Evolutionary conservation across 192 early-diverging fungal genomes (phyloP).

Genomic region (Coemansia sp.): DNA sequence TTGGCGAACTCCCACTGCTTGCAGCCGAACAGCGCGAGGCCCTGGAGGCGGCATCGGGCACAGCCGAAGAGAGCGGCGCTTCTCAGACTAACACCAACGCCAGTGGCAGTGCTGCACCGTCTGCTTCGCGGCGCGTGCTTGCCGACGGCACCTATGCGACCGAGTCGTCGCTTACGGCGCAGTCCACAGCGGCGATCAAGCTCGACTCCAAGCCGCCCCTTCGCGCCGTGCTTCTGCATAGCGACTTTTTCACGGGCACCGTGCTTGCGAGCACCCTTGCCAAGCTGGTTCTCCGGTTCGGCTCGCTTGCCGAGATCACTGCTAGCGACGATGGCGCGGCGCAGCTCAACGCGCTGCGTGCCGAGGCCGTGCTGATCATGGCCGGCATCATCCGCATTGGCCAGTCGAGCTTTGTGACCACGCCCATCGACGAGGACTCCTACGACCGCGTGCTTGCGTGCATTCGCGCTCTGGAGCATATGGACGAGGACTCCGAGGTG

Average conservation of each 20-base stretch:
- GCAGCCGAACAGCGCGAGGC: slow-evolving; percentile 84
- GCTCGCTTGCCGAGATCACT: slow-evolving; percentile 14
- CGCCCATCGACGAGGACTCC: slow-evolving; percentile 97
- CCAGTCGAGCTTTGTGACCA: slow-evolving; percentile 76
- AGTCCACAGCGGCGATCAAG: slow-evolving; percentile 55
- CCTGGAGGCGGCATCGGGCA: slow-evolving; percentile 66
- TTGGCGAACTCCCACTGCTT: slow-evolving; percentile 93
- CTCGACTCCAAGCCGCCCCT: slow-evolving; percentile 43
- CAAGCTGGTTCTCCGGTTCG: slow-evolving; percentile 84
- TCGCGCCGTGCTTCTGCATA: slow-evolving; percentile 76
- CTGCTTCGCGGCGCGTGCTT: slow-evolving; percentile 69
- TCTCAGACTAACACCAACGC: slow-evolving; percentile 24
- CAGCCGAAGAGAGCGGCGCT: slow-evolving; percentile 27
- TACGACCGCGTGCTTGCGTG: slow-evolving; percentile 88
- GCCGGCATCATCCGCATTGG: slow-evolving; percentile 91
- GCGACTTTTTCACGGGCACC: slow-evolving; percentile 90
- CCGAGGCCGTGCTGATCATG: slow-evolving; percentile 99
- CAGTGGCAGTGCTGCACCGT: slow-evolving; percentile 26
- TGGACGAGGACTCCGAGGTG: slow-evolving; percentile 46
- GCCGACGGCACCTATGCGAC: slow-evolving; percentile 98
- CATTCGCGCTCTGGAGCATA: slow-evolving; percentile 70
- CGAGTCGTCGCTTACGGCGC: slow-evolving; percentile 78
- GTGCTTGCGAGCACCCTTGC: slow-evolving; percentile 87
- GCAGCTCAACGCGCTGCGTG: slow-evolving; percentile 76
- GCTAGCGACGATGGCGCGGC: slow-evolving; percentile 3